Percentiles rank a stretch among this genome's conserved stretches.
These are phyloP conservation scores for Filosporella fistucella DNA, from an alignment of 495 filamentous ascomycete genomes.

Conservation along the genomic window DNA sequence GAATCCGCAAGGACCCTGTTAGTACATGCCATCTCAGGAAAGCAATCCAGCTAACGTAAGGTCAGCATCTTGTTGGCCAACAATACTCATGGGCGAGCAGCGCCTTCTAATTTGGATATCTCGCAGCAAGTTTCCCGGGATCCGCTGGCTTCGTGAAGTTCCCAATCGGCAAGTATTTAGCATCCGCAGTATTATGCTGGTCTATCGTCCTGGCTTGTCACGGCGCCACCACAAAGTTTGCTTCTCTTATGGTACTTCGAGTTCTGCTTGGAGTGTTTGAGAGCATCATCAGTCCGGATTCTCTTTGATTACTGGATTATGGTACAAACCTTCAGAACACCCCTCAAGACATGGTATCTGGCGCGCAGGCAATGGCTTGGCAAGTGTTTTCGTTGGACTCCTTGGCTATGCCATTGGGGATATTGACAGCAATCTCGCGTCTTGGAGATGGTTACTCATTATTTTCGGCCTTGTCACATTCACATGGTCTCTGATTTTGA, in stretches of 20 bases:
- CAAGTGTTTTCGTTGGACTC: constrained; percentile 44
- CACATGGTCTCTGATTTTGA: constrained; percentile 23
- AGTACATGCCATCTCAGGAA: background rate
- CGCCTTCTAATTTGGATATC: constrained; percentile 61
- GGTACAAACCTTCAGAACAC: constrained; percentile 42
- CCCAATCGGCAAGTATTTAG: constrained; percentile 35
- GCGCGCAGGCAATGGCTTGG: constrained; percentile 32
- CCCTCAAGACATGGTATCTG: constrained; percentile 30
- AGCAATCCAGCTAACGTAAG: background rate
- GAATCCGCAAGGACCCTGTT: constrained; percentile 36
- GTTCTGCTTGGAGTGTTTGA: constrained; percentile 60
- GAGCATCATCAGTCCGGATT: constrained; percentile 58
- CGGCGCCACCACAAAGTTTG: constrained; percentile 35
- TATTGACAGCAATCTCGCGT: constrained; percentile 1
- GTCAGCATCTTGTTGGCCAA: constrained; percentile 24
- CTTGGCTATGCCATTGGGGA: constrained; percentile 21
- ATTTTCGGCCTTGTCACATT: constrained; percentile 30
- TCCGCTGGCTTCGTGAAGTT: constrained; percentile 50
- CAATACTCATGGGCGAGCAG: constrained; percentile 39
- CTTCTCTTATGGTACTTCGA: constrained; percentile 51
- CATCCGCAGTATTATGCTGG: constrained; percentile 29
- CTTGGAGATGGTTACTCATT: constrained; percentile 27
- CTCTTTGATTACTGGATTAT: constrained; percentile 53
- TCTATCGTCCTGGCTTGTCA: constrained; percentile 49
- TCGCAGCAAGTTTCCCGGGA: constrained; percentile 57